phyloP scores from a whole-genome alignment of 805 yeast species.

The Suhomyces sp. region DNA sequence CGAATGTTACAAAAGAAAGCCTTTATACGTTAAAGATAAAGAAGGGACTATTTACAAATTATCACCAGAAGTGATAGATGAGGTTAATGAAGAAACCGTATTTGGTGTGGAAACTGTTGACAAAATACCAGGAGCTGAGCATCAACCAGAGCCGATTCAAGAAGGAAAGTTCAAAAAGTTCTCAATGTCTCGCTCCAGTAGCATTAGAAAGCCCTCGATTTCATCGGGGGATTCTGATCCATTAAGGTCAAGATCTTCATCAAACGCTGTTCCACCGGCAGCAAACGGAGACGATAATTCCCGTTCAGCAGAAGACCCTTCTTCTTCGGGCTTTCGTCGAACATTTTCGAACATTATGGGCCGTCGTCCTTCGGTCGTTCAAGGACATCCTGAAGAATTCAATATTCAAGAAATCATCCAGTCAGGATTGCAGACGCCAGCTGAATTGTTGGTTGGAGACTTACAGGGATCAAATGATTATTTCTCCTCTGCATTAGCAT shows the following conservation, averaged over 20 bases:
- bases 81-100: conserved; percentile 15
- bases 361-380: conserved; percentile 39
- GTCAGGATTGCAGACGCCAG: conserved; percentile 42
- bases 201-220: conserved; percentile 2
- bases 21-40: conserved; percentile 49
- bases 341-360: conserved; percentile 41
- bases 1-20: conserved; percentile 82
- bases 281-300: neutral
- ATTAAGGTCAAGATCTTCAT: conserved; percentile 4
- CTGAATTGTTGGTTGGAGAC: conserved; percentile 39
- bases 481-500: conserved; percentile 17
- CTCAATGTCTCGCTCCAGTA: conserved; percentile 7
- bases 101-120: conserved; percentile 2
- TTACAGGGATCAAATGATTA: conserved; percentile 24
- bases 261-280: conserved; percentile 1
- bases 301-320: conserved; percentile 6
- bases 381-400: conserved; percentile 36
- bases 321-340: conserved; percentile 31
- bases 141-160: neutral
- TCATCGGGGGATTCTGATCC: neutral
- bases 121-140: neutral
- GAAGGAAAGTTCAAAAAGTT: conserved; percentile 1
- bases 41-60: conserved; percentile 42
- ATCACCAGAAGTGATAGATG: conserved; percentile 40
- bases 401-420: conserved; percentile 38